Evolutionary conservation across 176 grass and related monocot species (phyloP), one percentile per base, ranked within the genome.

Genomic region (Melocanna baccifera): DNA sequence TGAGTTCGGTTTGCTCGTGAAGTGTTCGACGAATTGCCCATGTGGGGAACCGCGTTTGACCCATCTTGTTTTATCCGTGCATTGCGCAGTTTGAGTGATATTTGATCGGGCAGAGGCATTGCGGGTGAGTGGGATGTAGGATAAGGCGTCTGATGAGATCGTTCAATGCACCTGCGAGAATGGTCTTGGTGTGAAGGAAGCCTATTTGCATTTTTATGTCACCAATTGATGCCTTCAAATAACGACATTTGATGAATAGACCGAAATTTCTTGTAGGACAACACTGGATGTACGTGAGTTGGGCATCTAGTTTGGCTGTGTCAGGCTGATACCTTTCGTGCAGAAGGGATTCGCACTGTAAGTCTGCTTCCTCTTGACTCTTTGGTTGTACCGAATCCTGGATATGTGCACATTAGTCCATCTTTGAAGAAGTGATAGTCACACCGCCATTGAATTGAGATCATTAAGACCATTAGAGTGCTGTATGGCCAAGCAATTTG

Each of bases 51-150:
- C 55, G 6, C 15, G 19, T 18, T 30, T 79, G 40, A 23, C 18
- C 9, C 13, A 18, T 66, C 8, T 16, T 73, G 9, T 8, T n/a
- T 42, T 39, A 0, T 62, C 0, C 8, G 22, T 4, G 3, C 4
- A 6, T 25, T 75, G 59, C 32, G 9, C 87, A 99, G 96, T 92
- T 48, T 83, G 94, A 77, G 89, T 94, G 73, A 84, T 94, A 59
- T 99, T 99, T 78, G 91, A 96, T 80, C 84, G 96, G 32, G 63
- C 92, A 48, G 87, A 77, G 83, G 93, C 96, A 8, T 91, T 99
- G 62, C 76, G 85, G n/a, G 92, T 96, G 83, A 96, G 96, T 22
- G 96, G 96, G 52, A 99, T 99, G 96, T 96, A 93, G 2, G 96
- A 96, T 11, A 99, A 94, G 86, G 93, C 93, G 0, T 99, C 94